phyloP scores from a whole-genome alignment of 352 stramenopile species.

The Phytophthora idaei region DNA sequence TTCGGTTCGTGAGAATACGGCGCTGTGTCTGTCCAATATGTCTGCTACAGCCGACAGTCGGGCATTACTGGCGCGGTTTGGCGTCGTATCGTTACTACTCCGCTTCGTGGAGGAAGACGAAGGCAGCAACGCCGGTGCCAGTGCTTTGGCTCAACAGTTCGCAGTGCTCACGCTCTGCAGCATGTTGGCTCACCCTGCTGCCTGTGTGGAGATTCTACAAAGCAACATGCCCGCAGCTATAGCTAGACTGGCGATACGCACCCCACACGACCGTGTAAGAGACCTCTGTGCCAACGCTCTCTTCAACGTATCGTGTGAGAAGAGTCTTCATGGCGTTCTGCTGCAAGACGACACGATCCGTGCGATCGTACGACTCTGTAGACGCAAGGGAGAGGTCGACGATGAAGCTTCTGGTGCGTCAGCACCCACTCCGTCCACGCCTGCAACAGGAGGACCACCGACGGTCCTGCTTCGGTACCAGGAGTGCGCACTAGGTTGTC shows the following conservation, averaged over 20 bases:
- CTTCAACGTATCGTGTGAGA: conserved; percentile 84
- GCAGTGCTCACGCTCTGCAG: conserved; percentile 75
- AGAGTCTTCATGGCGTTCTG: conserved; percentile 64
- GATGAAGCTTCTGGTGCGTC: conserved; percentile 41
- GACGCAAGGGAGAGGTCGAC: conserved; percentile 61
- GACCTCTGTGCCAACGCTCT: conserved; percentile 79
- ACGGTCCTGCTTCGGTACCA: conserved; percentile 61
- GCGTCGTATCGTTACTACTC: conserved; percentile 70
- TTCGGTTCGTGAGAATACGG: conserved; percentile 74
- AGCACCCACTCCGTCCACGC: conserved; percentile 43
- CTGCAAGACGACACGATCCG: conserved; percentile 79
- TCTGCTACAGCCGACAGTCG: conserved; percentile 62
- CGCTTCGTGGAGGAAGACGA: conserved; percentile 69
- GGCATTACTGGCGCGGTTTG: conserved; percentile 61
- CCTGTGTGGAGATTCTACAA: conserved; percentile 70
- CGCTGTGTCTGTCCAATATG: conserved; percentile 79
- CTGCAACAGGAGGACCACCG: conserved; percentile 25
- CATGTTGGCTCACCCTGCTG: conserved; percentile 58
- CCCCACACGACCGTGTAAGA: conserved; percentile 57
- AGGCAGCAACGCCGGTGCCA: conserved; percentile 19
- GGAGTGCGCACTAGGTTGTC: conserved; percentile 73
- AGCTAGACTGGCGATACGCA: conserved; percentile 44
- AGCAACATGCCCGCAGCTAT: conserved; percentile 69
- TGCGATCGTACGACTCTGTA: conserved; percentile 70
- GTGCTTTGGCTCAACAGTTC: conserved; percentile 62